Evolutionary conservation across 148 eudicot genomes (phyloP), one percentile per base, ranked within the genome.

Genomic region (Heliosperma pusillum): DNA sequence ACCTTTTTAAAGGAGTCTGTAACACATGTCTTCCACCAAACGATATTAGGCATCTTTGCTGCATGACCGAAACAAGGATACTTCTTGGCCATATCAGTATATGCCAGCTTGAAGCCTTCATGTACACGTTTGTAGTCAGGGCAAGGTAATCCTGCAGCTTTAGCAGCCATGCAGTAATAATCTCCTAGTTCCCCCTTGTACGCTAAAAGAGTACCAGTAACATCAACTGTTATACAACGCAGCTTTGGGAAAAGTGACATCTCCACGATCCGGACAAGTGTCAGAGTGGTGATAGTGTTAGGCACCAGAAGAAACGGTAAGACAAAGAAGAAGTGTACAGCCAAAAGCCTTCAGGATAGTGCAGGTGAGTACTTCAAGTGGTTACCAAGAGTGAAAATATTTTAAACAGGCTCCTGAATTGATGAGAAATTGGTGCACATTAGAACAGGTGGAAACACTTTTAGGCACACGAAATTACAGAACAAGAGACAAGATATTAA

Each of bases 151-250:
- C 99, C 97, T 19, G 81, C 89, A 72, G 99, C 85, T 83, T 92
- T 95, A 71, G 99, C 99, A 56, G 99, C 97, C 97, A 92, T 92
- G 79, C 97, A 95, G 63, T 95, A 95, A 71, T 92, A 92, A 78
- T 92, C 99, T 68, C 99, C 99, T 59, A 95, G 94, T 64, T 95
- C 90, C 55, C 99, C 99, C 83, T 92, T 92, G 87, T 92, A 95
- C 56, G 97, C 99, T 62, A 92, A 81, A 13, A 95, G 90, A 10
- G 99, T 95, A 26, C 99, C 99, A 30, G 99, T 95, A 36, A 90
- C 99, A 83, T 95, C 99, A 79, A 95, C 70, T 17, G 99, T 95
- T 85, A 95, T 76, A 77, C 87, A 90, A 7, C 92, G 88, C 66
- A 94, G 78, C 77, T 86, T 95, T 69, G 90, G 79, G 77, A 92